Base-by-base conservation (phyloP, 1,284 basidiomycete species). In the Laetiporus sulphureus region DNA sequence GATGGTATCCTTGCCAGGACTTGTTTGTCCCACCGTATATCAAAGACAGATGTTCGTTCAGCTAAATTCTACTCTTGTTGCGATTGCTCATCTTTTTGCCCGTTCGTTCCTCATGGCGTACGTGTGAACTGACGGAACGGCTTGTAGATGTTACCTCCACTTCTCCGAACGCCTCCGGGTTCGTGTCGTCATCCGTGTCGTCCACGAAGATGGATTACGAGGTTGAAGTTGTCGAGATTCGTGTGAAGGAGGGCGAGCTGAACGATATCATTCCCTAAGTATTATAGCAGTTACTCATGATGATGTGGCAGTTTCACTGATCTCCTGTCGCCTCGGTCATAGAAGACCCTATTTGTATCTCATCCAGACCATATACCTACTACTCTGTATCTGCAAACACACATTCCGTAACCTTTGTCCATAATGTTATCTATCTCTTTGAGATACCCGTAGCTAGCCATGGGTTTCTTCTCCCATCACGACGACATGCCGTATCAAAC, bases 1-100 rank as follows among this genome's bases (percentile, higher is more conserved):
- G 40, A 12, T 42, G 29, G 49, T 36, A 40, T 42, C 25, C 25
- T 13, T 36, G 16, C 16, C 36, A 88, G 84, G 85, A 89, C 52
- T 68, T 89, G 15, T 89, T 89, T 53, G 79, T 89, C 13, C 86
- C 86, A 18, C 83, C 86, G 8, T 89, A 89, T 53, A 86, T 87
- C 66, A 89, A 89, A 61, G 86, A 89, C 58, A 68, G 86, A 77
- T 89, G 86, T 88, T 61, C 63, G 83, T 77, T 45, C 36, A 40
- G 15, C 24, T 25, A 25, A 22, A 50, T 51, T 43, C 36, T 44
- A 42, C 36, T 29, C 43, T 42, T 50, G 19, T 48, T 25, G 32
- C 32, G 32, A 37, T 46, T 43, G 38, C 41, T 46, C 35, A 40
- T 42, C 32, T 41, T 41, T 40, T 31, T 47, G 37, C 43, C 25